Base-by-base conservation (phyloP, 2,329 filamentous ascomycete genomes). In the Lizonia empirigonia region DNA sequence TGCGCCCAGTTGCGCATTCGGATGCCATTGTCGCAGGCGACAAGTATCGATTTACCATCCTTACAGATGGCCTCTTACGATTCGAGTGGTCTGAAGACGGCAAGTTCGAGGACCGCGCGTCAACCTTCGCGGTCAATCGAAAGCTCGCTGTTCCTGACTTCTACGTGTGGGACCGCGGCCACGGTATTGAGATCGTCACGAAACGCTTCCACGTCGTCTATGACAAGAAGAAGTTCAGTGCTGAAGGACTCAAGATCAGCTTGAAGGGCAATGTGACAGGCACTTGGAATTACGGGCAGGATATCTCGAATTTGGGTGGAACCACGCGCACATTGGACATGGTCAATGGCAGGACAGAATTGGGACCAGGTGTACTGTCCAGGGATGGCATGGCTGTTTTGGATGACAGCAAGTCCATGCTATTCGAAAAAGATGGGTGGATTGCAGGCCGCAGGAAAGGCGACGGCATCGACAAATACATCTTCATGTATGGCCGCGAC, bases 11-110 rank as follows among this genome's bases (percentile, higher is more conserved):
- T 13, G 76, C 80, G 9, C 74, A 78, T 46, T 61, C 76, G 4
- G 67, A 76, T 30, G 75, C 80, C 27, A 70, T 79, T 48, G 73
- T 82, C 33, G 65, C 68, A 5, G 78, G 78, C 46, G 66, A 72
- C 30, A 75, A 80, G 38, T 86, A 82, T 67, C 81, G 84, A 45
- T 86, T 87, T 64, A 85, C 81, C 7, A 57, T 87, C 37, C 74
- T 87, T 38, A 79, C 77, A 8, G 78, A 84, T 41, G 74, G 79
- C 2, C 73, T 86, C 2, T 56, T 87, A 22, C 81, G 85, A 24
- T 85, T 82, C 55, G 84, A 87, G 70, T 87, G 82, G 82, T 78
- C 84, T 0, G 73, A 77, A 9, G 83, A 87, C 55, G 78, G 80
- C 39, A 62, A 73, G 26, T 87, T 87, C 59, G 85, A 87, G 63